Conservation (phyloP, 2,329 filamentous ascomycete genomes). For the Xylaria sp. region DNA sequence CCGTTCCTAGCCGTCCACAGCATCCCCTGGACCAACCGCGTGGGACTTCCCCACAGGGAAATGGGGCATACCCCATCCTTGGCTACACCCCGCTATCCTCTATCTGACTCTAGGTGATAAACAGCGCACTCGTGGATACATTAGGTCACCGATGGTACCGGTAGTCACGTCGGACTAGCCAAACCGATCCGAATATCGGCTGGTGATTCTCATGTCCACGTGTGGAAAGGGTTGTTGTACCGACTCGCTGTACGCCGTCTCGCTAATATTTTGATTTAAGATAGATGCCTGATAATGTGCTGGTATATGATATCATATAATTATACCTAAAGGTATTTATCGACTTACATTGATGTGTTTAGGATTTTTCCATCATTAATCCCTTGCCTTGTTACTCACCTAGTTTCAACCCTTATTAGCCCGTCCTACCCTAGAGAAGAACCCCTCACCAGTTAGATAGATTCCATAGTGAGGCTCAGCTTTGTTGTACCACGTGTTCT, state of each 20-base stretch:
- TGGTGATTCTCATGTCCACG: background rate
- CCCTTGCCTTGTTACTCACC: background rate
- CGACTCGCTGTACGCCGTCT: too few species aligned
- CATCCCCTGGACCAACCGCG: conserved; percentile 36
- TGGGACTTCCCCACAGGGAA: conserved; percentile 43
- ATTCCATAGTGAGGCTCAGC: background rate
- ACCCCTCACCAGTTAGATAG: background rate
- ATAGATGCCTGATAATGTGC: too few species aligned
- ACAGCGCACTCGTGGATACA: background rate
- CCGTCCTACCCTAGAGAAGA: conserved; percentile 12
- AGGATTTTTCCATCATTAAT: background rate
- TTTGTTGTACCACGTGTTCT: background rate
- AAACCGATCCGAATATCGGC: conserved; percentile 21
- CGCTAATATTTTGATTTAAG: too few species aligned
- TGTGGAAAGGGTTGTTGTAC: too few species aligned
- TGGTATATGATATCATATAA: too few species aligned
- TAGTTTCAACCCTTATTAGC: background rate
- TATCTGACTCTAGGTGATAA: background rate
- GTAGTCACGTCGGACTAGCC: background rate
- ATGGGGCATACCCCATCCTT: conserved; percentile 21
- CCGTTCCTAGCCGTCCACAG: conserved; percentile 28
- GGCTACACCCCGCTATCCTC: background rate
- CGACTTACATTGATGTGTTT: background rate
- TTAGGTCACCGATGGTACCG: background rate
- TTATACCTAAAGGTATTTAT: too few species aligned